Evolutionary conservation across 1,284 basidiomycete genomes (phyloP).

Genomic region (Ustilago crameri): DNA sequence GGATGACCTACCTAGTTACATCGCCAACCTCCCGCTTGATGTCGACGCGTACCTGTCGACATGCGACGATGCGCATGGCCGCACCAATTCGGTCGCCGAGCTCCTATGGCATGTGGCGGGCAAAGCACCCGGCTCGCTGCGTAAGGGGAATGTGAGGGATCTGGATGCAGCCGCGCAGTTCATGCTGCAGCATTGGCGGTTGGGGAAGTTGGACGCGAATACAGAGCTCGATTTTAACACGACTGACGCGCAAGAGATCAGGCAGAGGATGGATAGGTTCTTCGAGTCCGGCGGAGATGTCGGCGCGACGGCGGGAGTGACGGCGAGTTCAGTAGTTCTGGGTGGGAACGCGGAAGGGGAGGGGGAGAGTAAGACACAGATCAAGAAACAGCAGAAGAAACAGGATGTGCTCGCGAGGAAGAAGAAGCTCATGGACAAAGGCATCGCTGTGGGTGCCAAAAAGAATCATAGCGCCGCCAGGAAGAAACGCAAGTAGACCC

Average conservation of each 20-base stretch:
- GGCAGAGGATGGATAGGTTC: background rate
- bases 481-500: background rate
- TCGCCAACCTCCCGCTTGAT: conserved; percentile 26
- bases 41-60: conserved; percentile 19
- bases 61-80: conserved; percentile 15
- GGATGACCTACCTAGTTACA: conserved; percentile 15
- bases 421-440: conserved; percentile 33
- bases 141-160: conserved; percentile 52
- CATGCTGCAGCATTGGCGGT: conserved; percentile 59
- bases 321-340: background rate
- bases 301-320: background rate
- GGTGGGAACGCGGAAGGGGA: background rate
- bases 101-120: conserved; percentile 52
- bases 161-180: conserved; percentile 59
- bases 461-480: background rate
- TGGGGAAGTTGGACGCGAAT: conserved; percentile 46
- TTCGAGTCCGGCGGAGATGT: conserved; percentile 5
- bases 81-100: conserved; percentile 53
- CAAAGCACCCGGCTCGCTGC: conserved; percentile 59
- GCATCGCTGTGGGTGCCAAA: conserved; percentile 14
- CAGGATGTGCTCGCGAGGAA: conserved; percentile 16
- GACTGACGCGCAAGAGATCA: conserved; percentile 10
- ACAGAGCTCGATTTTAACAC: conserved; percentile 62
- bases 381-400: conserved; percentile 28
- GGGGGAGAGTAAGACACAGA: conserved; percentile 30